These are phyloP conservation scores for Hymenochaete sp. DNA, from an alignment of 1,284 basidiomycete genomes.

Conservation along the genomic window DNA sequence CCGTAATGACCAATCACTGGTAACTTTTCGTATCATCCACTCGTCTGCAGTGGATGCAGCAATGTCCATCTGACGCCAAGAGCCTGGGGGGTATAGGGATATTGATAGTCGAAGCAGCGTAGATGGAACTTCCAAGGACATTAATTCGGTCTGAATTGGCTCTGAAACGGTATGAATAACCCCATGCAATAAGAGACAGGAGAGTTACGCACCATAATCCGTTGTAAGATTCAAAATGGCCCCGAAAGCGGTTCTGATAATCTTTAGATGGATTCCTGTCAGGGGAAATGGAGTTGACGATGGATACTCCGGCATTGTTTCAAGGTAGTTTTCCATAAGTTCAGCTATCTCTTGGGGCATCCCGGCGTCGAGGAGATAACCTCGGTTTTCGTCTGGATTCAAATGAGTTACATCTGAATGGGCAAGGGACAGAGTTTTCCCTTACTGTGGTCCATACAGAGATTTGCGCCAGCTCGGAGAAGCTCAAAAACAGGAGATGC, in stretches of 20 bases:
- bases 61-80: constrained; percentile 41
- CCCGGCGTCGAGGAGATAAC: constrained; percentile 55
- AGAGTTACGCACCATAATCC: constrained; percentile 64
- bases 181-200: neutral
- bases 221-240: constrained; percentile 74
- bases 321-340: constrained; percentile 61
- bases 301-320: constrained; percentile 37
- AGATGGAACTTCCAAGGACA: constrained; percentile 53
- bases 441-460: constrained; percentile 72
- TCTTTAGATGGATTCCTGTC: constrained; percentile 53
- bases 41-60: constrained; percentile 36
- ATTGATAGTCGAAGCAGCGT: constrained; percentile 61
- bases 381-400: constrained; percentile 54
- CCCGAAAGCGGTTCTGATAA: constrained; percentile 72
- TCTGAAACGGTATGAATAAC: constrained; percentile 35
- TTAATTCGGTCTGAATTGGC: constrained; percentile 57
- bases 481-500: constrained; percentile 52
- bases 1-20: constrained; percentile 72
- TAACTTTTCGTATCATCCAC: constrained; percentile 55
- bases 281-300: constrained; percentile 39
- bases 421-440: constrained; percentile 19
- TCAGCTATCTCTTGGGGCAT: constrained; percentile 58
- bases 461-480: constrained; percentile 66
- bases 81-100: constrained; percentile 60
- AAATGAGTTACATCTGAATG: constrained; percentile 3